phyloP scores from a whole-genome alignment of 306 rosid species.

The Vigna angularis region DNA sequence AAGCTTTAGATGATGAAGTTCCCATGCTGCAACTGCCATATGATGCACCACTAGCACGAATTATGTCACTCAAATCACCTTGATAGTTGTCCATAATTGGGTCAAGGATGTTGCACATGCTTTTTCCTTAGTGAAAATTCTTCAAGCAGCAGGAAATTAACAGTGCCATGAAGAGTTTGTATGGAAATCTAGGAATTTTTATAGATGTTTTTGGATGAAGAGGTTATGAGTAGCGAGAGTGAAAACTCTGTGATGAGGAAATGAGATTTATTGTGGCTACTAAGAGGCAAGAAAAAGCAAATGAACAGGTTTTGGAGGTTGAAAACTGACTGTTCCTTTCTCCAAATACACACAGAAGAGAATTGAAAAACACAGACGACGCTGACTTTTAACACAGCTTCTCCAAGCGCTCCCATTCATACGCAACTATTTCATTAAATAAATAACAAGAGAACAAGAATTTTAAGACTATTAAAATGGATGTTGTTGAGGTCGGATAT shows the following conservation, averaged over 20 bases:
- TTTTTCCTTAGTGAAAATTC: constrained; percentile 25
- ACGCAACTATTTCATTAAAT: constrained; percentile 46
- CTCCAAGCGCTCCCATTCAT: constrained; percentile 60
- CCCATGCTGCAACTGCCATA: constrained; percentile 42
- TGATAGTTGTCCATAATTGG: constrained; percentile 67
- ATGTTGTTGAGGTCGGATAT: neutral
- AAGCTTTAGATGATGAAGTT: constrained; percentile 42
- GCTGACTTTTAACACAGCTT: constrained; percentile 80
- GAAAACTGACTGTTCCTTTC: constrained; percentile 38
- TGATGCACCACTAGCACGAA: constrained; percentile 54
- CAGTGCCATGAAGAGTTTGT: constrained; percentile 11
- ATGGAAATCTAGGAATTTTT: constrained; percentile 28
- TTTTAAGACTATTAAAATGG: neutral
- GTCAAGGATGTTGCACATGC: constrained; percentile 57
- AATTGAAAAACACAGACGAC: constrained; percentile 54
- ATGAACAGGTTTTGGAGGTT: constrained; percentile 42
- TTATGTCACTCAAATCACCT: constrained; percentile 80
- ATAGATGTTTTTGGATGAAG: constrained; percentile 17
- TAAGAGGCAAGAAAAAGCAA: constrained; percentile 35
- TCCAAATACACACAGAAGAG: constrained; percentile 42
- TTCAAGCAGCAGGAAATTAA: constrained; percentile 5
- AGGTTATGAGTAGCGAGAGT: constrained; percentile 10
- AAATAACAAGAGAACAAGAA: constrained; percentile 1
- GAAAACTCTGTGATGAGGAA: constrained; percentile 14
- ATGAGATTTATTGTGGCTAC: constrained; percentile 36